A percentile compares a stretch with the other conserved stretches of the same genome.
phyloP scores from a whole-genome alignment of 2,329 filamentous ascomycete species.

The Aspergillus amoenus region DNA sequence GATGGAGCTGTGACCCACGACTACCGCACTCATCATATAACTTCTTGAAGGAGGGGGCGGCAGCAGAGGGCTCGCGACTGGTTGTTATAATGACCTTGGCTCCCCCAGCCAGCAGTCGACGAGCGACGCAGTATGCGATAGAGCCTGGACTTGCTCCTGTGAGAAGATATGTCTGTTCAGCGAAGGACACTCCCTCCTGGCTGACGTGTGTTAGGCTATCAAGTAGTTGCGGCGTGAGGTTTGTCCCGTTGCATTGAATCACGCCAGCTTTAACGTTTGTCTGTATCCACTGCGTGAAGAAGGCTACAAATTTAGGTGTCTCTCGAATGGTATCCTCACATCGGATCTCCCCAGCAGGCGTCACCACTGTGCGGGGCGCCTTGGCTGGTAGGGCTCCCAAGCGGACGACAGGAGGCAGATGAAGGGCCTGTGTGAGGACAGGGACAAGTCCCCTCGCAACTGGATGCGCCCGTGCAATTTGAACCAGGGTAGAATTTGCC shows the following conservation, averaged over 20 bases:
- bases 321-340: not conserved
- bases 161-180: not conserved
- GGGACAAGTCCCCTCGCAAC: not conserved
- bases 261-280: not conserved
- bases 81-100: slow-evolving; percentile 3
- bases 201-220: not conserved
- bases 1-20: not conserved
- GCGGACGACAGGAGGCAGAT: not conserved
- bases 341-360: not conserved
- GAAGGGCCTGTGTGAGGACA: not conserved
- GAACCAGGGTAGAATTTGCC: not conserved
- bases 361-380: not conserved
- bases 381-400: not conserved
- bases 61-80: not conserved
- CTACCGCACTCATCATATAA: not conserved
- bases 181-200: not conserved
- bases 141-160: slow-evolving; percentile 1
- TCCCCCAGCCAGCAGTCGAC: not conserved
- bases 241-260: not conserved
- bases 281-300: not conserved
- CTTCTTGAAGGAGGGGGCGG: not conserved
- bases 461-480: not conserved
- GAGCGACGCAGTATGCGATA: not conserved
- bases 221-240: not conserved
- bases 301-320: not conserved